Evolutionary conservation across 2,329 filamentous ascomycete genomes (phyloP).

Genomic region (Fusarium praegraminearum): DNA sequence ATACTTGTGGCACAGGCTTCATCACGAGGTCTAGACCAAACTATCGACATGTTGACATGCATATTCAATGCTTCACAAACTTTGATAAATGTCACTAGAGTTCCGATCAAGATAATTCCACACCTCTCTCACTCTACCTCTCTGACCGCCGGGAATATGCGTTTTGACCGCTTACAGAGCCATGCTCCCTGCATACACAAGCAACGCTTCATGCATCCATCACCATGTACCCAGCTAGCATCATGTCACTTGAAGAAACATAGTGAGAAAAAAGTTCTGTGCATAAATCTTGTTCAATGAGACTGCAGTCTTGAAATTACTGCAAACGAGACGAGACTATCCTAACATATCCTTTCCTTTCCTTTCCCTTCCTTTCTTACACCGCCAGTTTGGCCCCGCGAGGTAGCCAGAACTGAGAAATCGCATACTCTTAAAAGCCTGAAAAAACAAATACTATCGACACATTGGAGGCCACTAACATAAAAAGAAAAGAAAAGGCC

Average conservation of each 20-base stretch:
- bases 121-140: not conserved
- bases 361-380: constrained; percentile 27
- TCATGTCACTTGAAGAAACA: constrained; percentile 7
- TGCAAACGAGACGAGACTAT: constrained; percentile 29
- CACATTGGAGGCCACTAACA: constrained; percentile 15
- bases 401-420: constrained; percentile 40
- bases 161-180: constrained; percentile 6
- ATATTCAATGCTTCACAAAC: not conserved
- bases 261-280: not conserved
- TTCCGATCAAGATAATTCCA: not conserved
- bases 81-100: not conserved
- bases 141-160: not conserved
- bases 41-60: constrained; percentile 7
- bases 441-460: constrained; percentile 34
- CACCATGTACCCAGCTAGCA: not conserved
- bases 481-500: not conserved
- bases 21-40: constrained; percentile 18
- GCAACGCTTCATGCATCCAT: not conserved
- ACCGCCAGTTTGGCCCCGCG: constrained; percentile 46
- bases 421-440: constrained; percentile 20
- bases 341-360: not conserved
- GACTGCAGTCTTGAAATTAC: constrained; percentile 34
- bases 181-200: constrained; percentile 1
- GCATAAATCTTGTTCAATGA: constrained; percentile 28
- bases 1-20: constrained; percentile 4